Conservation (phyloP, 768 basidiomycete species). For the Lentinula sp. region DNA sequence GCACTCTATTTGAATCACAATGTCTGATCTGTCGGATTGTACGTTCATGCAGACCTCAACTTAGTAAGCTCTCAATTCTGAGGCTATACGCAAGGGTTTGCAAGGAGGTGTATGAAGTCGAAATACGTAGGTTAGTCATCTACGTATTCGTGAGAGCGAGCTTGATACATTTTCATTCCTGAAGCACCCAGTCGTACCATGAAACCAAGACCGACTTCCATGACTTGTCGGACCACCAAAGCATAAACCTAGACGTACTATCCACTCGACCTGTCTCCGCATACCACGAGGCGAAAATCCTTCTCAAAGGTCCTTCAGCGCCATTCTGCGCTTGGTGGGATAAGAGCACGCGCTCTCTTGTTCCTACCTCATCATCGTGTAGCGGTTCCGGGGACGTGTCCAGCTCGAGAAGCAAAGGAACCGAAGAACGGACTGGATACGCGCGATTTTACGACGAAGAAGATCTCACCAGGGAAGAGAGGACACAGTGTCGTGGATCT, state of each 20-base stretch:
- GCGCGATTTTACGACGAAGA: not conserved
- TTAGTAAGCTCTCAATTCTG: slow-evolving; percentile 5
- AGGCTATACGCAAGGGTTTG: not conserved
- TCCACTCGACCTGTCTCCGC: not conserved
- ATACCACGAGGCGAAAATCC: not conserved
- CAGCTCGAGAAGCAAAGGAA: too few relatives aligned
- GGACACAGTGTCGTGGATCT: not conserved
- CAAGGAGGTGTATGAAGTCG: not conserved
- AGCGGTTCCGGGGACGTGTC: too few relatives aligned
- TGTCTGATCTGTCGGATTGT: too few relatives aligned
- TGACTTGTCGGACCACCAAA: too few relatives aligned
- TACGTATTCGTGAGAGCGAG: not conserved
- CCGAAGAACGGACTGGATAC: not conserved
- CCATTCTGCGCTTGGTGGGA: slow-evolving; percentile 3
- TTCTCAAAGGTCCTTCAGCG: not conserved
- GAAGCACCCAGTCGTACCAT: not conserved
- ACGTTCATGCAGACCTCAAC: not conserved
- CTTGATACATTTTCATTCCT: not conserved
- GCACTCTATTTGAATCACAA: too few relatives aligned
- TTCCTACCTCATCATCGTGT: too few relatives aligned
- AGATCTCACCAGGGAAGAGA: too few relatives aligned
- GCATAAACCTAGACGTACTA: too few relatives aligned
- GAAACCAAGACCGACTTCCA: not conserved
- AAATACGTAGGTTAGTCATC: not conserved
- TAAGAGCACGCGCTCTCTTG: not conserved